Base-by-base conservation (phyloP, 2,329 filamentous ascomycete genomes). In the Emergomyces africanus region DNA sequence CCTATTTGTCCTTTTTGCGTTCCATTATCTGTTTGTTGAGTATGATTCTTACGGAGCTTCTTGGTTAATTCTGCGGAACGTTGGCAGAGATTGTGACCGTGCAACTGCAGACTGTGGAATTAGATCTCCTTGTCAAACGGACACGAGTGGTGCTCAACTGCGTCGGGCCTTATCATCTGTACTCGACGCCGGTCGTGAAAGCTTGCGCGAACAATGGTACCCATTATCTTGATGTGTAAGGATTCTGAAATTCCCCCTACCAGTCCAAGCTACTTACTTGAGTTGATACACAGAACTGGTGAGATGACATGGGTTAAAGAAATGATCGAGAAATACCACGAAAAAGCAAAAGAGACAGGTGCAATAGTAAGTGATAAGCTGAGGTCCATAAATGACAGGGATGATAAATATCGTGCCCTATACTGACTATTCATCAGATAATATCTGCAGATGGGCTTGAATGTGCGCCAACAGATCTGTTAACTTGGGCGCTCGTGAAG, bases 191-290 rank as follows among this genome's bases (percentile, higher is more conserved):
- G 0, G 81, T 86, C 3, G 77, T 88, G 9, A 81, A 83, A 64
- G 84, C 84, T 6, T 87, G 84, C 66, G 83, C 82, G 3, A 75
- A 79, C 57, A 80, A 78, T 63, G 84, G 85, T 5, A 87, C 85
- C 3, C 84, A 87, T 68, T 87, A 87, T 66, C 71, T 87, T 58
- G 85, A 87, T 68, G 81, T 79, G 74, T 79, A 66, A 66, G 74
- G 59, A 49, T 39, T 2, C n/a, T n/a, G 37, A 20, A 12, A 35
- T n/a, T 15, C 25, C 41, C 18, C 25, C 30, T 44, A 37, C 23
- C 14, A 42, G 15, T 57, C 20, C 42, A 33, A 28, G 33, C 2
- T 37, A 14, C 50, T 54, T n/a, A 39, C 37, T 55, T 1, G 3
- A 23, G 49, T 51, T 61, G 41, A 58, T 54, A 54, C 25, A 51